Evolutionary conservation across 164 flowering plant species (phyloP).

Genomic region (Dillenia suffruticosa): DNA sequence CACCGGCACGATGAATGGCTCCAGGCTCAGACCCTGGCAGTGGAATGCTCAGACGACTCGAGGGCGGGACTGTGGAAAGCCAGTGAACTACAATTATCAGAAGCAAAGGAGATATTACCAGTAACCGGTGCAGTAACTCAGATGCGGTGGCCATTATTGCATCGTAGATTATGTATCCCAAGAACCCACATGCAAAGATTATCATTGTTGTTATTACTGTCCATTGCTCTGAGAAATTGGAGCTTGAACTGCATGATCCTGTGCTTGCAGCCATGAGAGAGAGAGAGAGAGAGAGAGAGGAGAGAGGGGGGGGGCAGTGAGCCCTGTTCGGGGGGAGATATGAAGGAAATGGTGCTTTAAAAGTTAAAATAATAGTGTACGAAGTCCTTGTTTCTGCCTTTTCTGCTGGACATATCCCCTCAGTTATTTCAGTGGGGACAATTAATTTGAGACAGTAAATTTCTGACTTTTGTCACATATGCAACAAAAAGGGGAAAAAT

Average conservation of each 20-base stretch:
- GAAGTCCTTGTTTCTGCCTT: slow-evolving; percentile 7
- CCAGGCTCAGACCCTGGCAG: slow-evolving; percentile 36
- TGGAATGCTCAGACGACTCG: slow-evolving; percentile 16
- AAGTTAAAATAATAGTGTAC: not conserved
- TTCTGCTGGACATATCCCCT: slow-evolving; percentile 24
- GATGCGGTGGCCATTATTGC: slow-evolving; percentile 34
- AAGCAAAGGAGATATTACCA: slow-evolving; percentile 32
- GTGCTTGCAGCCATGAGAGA: slow-evolving; percentile 22
- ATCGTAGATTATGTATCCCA: slow-evolving; percentile 29
- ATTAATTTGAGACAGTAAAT: too few relatives aligned
- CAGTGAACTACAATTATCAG: slow-evolving; percentile 33
- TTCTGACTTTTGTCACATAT: slow-evolving; percentile 17
- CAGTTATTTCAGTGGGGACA: not conserved
- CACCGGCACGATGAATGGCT: slow-evolving; percentile 38
- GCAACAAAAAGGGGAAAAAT: too few relatives aligned
- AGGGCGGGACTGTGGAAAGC: slow-evolving; percentile 26
- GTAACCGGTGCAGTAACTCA: slow-evolving; percentile 28
- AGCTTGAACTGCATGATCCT: slow-evolving; percentile 12
- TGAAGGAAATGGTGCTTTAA: not conserved
- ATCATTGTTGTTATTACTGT: slow-evolving; percentile 6
- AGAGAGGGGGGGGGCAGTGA: not conserved
- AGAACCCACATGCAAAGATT: slow-evolving; percentile 15
- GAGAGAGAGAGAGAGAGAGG: not conserved
- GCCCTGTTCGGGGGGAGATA: not conserved
- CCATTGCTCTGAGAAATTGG: slow-evolving; percentile 21